phyloP scores from a whole-genome alignment of 768 basidiomycete species.

The Boletus rubroflammeus region DNA sequence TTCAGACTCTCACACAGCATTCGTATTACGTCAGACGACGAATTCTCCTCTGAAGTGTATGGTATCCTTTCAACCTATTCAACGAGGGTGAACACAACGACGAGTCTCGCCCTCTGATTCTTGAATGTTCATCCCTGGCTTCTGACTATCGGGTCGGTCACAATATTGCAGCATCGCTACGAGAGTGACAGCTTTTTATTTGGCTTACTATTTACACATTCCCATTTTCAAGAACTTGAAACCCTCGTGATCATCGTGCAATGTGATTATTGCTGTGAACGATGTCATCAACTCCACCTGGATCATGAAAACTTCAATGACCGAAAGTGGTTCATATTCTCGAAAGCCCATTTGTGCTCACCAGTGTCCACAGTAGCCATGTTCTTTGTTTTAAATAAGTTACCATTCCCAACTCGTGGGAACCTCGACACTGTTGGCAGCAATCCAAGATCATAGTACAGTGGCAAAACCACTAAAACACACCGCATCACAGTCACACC shows the following conservation, averaged over 20 bases:
- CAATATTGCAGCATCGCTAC: no score
- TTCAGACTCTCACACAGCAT: not conserved
- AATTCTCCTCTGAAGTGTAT: no score
- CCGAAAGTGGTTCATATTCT: not conserved
- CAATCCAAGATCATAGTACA: not conserved
- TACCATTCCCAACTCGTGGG: no score
- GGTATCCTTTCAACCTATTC: not conserved
- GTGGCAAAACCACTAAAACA: not conserved
- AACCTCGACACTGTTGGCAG: not conserved
- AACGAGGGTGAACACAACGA: not conserved
- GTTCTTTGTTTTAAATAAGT: not conserved
- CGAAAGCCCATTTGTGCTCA: not conserved
- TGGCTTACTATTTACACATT: not conserved
- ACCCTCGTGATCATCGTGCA: not conserved
- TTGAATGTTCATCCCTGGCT: not conserved
- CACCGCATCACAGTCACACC: not conserved
- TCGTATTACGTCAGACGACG: not conserved
- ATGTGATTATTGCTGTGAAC: not conserved
- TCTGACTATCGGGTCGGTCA: not conserved
- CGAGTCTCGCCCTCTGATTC: not conserved
- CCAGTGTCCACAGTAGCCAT: not conserved
- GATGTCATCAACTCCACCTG: not conserved
- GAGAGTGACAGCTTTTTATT: not conserved
- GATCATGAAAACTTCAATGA: not conserved
- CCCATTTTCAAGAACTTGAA: not conserved